phyloP scores from a whole-genome alignment of 2,329 filamentous ascomycete species.

The Eurotiales sp. region DNA sequence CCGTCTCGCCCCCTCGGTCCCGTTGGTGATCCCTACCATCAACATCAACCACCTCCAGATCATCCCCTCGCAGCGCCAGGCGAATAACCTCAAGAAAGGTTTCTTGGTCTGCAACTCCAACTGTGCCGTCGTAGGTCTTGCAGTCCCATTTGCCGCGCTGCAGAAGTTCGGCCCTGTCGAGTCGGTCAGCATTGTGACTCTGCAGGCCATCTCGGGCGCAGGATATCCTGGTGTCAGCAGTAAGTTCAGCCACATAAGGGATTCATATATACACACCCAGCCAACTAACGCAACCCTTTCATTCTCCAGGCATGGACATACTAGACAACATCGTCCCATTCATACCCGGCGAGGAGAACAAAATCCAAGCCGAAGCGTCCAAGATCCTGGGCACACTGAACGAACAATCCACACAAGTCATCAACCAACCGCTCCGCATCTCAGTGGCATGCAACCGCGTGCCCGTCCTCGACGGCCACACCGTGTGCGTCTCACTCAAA shows the following conservation, averaged over 20 bases:
- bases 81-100: conserved; percentile 3
- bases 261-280: conserved; percentile 8
- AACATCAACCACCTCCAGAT: conserved; percentile 4
- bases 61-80: conserved; percentile 7
- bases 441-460: conserved; percentile 18
- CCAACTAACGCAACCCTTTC: no score
- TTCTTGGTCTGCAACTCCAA: conserved; percentile 12
- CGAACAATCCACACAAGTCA: conserved; percentile 1
- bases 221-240: conserved; percentile 16
- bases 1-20: conserved; percentile 5
- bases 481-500: conserved; percentile 14
- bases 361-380: conserved; percentile 15
- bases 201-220: conserved; percentile 17
- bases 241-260: conserved; percentile 11
- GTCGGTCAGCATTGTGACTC: conserved; percentile 14
- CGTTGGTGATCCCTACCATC: conserved; percentile 9
- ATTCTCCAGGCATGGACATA: conserved; percentile 19
- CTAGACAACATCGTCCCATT: conserved; percentile 18
- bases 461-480: conserved; percentile 17
- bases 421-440: conserved; percentile 11
- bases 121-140: conserved; percentile 11
- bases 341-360: conserved; percentile 17
- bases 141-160: not conserved
- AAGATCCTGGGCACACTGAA: conserved; percentile 15
- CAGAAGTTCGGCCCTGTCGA: conserved; percentile 18